Evolutionary conservation across 495 filamentous ascomycete genomes (phyloP), one percentile per base, ranked within the genome.

Genomic region (Amniculicola lignicola): DNA sequence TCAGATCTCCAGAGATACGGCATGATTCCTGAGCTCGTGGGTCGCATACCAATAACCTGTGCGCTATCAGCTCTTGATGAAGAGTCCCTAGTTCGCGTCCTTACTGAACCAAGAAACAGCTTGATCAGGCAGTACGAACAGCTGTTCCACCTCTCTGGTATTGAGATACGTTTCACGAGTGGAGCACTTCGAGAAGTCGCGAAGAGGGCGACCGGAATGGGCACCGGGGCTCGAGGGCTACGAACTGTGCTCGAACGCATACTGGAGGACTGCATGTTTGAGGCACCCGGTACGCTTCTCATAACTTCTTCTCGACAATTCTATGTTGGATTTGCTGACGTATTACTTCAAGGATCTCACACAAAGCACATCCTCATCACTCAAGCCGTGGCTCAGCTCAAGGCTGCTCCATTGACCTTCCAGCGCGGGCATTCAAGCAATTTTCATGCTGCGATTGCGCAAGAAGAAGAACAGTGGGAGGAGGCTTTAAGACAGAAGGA

Each of bases 21-120:
- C 27, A 86, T 98, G 51, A 96, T 98, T 53, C 93, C 93, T 7
- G 93, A 98, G 71, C 79, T 97, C n/a, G 77, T 87, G 44, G 94
- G 93, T 25, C 84, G 93, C 16, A 84, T 98, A 53, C 92, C 93
- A 15, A 85, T 95, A 51, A 83, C 86, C 50, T 88, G 89, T 36
- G 88, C 93, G 0, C 79, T 98, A 0, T 83, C 87, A 3, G 80
- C 93, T 0, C 76, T 98, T 6, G 84, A 84, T n/a, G 82, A 86
- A 44, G 75, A 83, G 12, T 80, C 91, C 40, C 82, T 98, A 10
- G 81, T 89, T 16, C 79, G 89, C 48, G 93, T 97, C 51, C 81
- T 97, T 23, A 96, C 88, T 6, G 92, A 96, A 67, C 93, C 93
- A 9, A 81, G 86, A 47, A 96, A 96, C 70, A 86, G 83, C 29